Evolutionary conservation across 306 rosid species (phyloP).

Genomic region (Spatholobus suberectus): DNA sequence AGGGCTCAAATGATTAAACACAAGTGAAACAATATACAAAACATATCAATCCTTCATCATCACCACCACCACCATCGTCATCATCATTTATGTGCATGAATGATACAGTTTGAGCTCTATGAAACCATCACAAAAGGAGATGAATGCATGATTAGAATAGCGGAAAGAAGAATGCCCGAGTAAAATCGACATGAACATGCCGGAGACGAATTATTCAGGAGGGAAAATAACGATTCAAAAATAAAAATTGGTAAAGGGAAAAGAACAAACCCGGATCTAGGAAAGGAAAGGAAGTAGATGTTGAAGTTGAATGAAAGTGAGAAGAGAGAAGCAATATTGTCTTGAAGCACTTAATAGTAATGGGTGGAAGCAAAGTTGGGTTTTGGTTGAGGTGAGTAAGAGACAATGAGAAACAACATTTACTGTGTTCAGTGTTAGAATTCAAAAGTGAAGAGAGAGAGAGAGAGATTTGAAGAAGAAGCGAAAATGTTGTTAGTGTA

Average conservation of each 20-base stretch:
- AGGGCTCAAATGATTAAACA: constrained; percentile 17
- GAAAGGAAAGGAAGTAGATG: background rate
- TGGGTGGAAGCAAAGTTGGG: constrained; percentile 27
- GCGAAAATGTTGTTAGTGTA: background rate
- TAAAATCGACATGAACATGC: constrained; percentile 1
- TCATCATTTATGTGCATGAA: constrained; percentile 17
- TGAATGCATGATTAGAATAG: constrained; percentile 7
- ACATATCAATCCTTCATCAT: background rate
- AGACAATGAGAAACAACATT: background rate
- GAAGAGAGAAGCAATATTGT: background rate
- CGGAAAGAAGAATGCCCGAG: background rate
- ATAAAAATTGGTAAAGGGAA: background rate
- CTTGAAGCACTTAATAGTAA: background rate
- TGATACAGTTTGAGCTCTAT: constrained; percentile 13
- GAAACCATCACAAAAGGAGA: background rate
- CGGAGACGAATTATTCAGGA: background rate
- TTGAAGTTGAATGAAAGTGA: constrained; percentile 28
- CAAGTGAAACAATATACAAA: background rate
- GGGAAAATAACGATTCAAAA: background rate
- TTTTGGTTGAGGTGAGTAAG: background rate
- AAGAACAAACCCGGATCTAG: constrained; percentile 31
- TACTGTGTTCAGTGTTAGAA: background rate
- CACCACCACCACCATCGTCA: too few species aligned
- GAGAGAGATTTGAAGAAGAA: constrained; percentile 1
- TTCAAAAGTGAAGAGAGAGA: background rate